Conservation (phyloP, 2,329 filamentous ascomycete genomes). For the Ceratocystis destructans region DNA sequence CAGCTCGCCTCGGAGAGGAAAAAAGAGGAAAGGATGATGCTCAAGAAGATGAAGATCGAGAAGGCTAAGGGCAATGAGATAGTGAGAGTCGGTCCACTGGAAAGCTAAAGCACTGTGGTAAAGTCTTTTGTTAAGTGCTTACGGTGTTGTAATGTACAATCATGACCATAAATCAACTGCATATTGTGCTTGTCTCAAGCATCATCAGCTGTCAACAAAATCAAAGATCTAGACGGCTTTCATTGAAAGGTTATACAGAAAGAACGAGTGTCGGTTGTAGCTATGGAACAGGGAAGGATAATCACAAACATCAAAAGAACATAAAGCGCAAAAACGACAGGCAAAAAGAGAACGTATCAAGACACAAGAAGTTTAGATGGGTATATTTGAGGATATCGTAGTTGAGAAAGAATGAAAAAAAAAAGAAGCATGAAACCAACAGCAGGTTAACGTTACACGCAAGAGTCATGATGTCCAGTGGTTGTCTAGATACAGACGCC, state of each 20-base stretch:
- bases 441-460: conserved; percentile 12
- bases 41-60: conserved; percentile 27
- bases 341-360: conserved; percentile 15
- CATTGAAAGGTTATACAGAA: too few species aligned
- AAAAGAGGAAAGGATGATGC: conserved; percentile 28
- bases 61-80: conserved; percentile 34
- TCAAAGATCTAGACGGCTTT: too few species aligned
- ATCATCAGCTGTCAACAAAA: too few species aligned
- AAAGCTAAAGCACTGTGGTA: neutral
- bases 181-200: too few species aligned
- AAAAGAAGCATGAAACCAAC: conserved; percentile 1
- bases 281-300: neutral
- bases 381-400: conserved; percentile 17
- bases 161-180: too few species aligned
- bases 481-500: neutral
- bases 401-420: conserved; percentile 11
- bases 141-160: too few species aligned
- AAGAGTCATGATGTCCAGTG: conserved; percentile 6
- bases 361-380: conserved; percentile 14
- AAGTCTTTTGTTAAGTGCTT: too few species aligned
- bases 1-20: conserved; percentile 39
- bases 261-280: too few species aligned
- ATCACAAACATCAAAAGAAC: neutral
- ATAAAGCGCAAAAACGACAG: conserved; percentile 20
- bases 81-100: conserved; percentile 43